These are phyloP conservation scores for Neonectria hederae DNA, from an alignment of 2,329 filamentous ascomycete species.

Conservation along the genomic window DNA sequence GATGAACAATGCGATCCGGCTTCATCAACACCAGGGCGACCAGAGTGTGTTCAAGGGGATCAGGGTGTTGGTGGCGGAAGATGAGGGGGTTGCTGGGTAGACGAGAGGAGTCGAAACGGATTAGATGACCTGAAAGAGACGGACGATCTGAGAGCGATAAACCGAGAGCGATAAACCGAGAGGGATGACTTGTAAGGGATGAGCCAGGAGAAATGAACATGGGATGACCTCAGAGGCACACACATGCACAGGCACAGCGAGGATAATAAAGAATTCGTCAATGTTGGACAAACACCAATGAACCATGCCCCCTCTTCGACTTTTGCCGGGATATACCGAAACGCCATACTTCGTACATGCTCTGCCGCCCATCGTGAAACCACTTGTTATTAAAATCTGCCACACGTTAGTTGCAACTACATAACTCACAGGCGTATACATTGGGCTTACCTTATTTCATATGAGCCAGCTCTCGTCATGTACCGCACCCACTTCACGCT, in stretches of 20 bases:
- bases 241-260: constrained; percentile 1
- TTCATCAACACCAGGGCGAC: constrained; percentile 41
- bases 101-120: no score
- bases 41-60: constrained; percentile 39
- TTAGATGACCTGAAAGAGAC: background rate
- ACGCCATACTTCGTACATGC: constrained; percentile 45
- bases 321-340: constrained; percentile 46
- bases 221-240: background rate
- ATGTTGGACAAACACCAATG: constrained; percentile 37
- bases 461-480: constrained; percentile 97
- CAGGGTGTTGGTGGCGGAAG: constrained; percentile 40
- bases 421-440: no score
- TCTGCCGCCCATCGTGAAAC: constrained; percentile 35
- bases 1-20: constrained; percentile 42
- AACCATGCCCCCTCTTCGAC: constrained; percentile 40
- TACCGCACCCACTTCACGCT: constrained; percentile 99
- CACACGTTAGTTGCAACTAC: constrained; percentile 23
- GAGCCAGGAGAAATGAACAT: background rate
- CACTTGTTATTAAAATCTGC: constrained; percentile 48
- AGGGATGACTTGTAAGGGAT: no score
- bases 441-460: constrained; percentile 82
- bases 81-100: constrained; percentile 22
- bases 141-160: no score
- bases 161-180: no score
- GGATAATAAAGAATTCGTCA: constrained; percentile 24